Conservation (phyloP, 257 asterid genomes). For the Solanum microdontum region DNA sequence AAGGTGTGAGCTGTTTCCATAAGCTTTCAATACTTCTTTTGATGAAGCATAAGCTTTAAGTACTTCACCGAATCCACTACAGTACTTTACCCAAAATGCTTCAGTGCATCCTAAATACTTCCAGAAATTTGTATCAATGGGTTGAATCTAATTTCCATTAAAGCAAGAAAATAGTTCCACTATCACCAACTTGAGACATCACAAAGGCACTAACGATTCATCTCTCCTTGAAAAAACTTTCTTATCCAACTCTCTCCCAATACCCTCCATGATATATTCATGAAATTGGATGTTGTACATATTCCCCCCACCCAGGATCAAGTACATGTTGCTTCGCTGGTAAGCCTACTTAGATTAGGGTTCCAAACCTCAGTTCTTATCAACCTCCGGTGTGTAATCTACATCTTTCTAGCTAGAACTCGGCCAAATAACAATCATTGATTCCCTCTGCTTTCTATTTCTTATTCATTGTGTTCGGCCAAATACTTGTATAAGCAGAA, state of each 20-base stretch:
- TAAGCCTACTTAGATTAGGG: background rate
- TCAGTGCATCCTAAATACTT: background rate
- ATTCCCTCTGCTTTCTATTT: background rate
- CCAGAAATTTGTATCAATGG: background rate
- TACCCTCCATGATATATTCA: background rate
- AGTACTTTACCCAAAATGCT: background rate
- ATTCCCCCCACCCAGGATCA: background rate
- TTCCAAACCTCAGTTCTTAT: background rate
- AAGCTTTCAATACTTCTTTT: background rate
- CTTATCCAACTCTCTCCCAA: background rate
- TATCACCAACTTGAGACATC: background rate
- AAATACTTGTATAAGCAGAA: background rate
- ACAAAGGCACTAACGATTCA: background rate
- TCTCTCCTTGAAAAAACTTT: background rate
- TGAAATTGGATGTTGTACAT: background rate
- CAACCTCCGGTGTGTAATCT: background rate
- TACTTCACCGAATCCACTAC: background rate
- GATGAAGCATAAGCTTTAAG: background rate
- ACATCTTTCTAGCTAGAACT: background rate
- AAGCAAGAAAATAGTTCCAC: background rate
- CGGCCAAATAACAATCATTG: background rate
- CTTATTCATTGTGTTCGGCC: background rate
- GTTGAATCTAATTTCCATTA: background rate
- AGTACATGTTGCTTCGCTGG: background rate
- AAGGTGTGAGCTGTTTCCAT: background rate